Evolutionary conservation across 306 rosid genomes (phyloP).

Genomic region (Prunus mira): DNA sequence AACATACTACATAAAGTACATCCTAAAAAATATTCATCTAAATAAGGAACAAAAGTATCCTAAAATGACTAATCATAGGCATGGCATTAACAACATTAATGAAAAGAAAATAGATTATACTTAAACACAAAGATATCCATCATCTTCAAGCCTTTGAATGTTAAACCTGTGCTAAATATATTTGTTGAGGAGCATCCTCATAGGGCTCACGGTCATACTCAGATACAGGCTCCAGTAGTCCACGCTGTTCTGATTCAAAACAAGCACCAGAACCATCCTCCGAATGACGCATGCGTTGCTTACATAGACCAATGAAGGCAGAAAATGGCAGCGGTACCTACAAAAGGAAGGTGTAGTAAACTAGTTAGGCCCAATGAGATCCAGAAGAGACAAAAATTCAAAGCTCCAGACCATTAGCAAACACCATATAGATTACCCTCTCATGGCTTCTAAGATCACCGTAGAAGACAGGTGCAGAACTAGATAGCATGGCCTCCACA

Average conservation of each 20-base stretch:
- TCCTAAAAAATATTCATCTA: background rate
- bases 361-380: constrained; percentile 5
- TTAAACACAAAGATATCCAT: constrained; percentile 5
- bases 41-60: background rate
- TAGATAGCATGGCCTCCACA: constrained; percentile 91
- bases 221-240: constrained; percentile 13
- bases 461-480: constrained; percentile 70
- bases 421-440: constrained; percentile 48
- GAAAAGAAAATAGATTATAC: constrained; percentile 14
- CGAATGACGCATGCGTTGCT: constrained; percentile 40
- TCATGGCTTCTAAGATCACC: constrained; percentile 91
- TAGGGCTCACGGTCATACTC: constrained; percentile 33
- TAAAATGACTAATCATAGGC: background rate
- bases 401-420: constrained; percentile 1
- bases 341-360: constrained; percentile 14
- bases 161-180: constrained; percentile 92
- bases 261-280: constrained; percentile 27
- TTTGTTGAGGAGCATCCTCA: constrained; percentile 57
- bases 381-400: constrained; percentile 3
- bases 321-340: constrained; percentile 87
- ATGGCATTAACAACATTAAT: constrained; percentile 1
- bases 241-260: constrained; percentile 21
- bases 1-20: background rate
- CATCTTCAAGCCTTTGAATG: constrained; percentile 14
- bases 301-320: constrained; percentile 57